phyloP scores from a whole-genome alignment of 2,329 filamentous ascomycete species.

The Penicillium sp. region DNA sequence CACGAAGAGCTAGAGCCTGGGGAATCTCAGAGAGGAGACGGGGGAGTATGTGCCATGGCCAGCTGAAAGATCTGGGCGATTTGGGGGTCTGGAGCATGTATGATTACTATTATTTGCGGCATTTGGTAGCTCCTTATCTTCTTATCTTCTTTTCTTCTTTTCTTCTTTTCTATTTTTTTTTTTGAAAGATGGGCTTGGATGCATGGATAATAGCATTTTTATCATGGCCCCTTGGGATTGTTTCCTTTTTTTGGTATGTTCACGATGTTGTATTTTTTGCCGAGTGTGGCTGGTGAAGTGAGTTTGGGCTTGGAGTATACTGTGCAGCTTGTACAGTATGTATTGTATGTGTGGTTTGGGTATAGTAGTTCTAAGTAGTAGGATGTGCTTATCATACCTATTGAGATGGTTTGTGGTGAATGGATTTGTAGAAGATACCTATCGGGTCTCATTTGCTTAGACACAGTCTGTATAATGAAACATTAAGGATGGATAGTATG shows the following conservation, averaged over 20 bases:
- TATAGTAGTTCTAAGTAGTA: no score
- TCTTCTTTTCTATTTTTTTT: neutral
- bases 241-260: neutral
- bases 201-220: conserved; percentile 5
- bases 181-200: neutral
- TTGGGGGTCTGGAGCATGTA: conserved; percentile 4
- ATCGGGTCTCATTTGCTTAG: no score
- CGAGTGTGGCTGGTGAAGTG: neutral
- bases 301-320: neutral
- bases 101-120: conserved; percentile 16
- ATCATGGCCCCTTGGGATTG: neutral
- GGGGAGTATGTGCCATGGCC: neutral
- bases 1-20: no score
- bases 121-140: conserved; percentile 1
- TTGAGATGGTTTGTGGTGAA: no score
- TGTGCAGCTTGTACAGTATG: no score
- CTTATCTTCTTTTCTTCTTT: neutral
- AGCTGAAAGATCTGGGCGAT: conserved; percentile 13
- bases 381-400: no score
- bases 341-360: no score
- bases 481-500: no score
- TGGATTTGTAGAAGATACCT: no score
- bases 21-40: no score
- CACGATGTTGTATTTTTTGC: neutral
- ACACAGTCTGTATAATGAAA: no score